Evolutionary conservation across 352 stramenopile species (phyloP), one percentile per base, ranked within the genome.

Genomic region (Phytophthora europaea): DNA sequence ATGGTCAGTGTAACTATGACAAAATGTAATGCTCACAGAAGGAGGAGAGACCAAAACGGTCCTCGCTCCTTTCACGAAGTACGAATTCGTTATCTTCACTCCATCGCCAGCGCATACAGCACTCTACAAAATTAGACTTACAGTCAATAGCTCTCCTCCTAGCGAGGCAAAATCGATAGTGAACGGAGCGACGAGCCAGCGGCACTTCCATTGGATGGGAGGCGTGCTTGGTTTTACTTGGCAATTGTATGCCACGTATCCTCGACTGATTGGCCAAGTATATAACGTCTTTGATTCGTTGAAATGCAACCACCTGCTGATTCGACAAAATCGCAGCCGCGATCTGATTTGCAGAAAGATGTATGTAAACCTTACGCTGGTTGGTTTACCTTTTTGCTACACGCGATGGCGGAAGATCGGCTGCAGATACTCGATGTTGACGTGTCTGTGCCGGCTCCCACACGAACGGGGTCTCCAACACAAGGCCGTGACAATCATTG

Each of bases 1-100:
- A 89, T 89, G 82, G 82, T 89, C 82, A 89, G 82, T 89, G 82
- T 89, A 89, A 89, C 82, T 89, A 89, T 89, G 82, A 89, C 82
- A 89, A 83, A 86, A 56, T 80, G 70, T 81, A 78, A 54, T 81
- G 78, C 78, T 88, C 80, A 88, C 73, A 82, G 73, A 88, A 88
- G 73, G 61, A 72, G 65, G 60, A 74, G 76, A 73, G 43, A 73
- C 80, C 80, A 83, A 85, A 75, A 88, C 80, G 76, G 78, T 61
- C 60, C 78, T 76, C 70, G 40, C 61, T 68, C 70, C 77, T 85
- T 83, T 88, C 80, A 83, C 80, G 4, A 70, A 57, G 31, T 75
- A 83, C 69, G 57, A 72, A 71, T 83, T 76, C 61, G 56, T 10
- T 84, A 80, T 87, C 80, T 79, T 88, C 80, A 88, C 70, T 80